Evolutionary conservation across 176 grass and related monocot species (phyloP), one percentile per base, ranked within the genome.

Genomic region (Typha latifolia): DNA sequence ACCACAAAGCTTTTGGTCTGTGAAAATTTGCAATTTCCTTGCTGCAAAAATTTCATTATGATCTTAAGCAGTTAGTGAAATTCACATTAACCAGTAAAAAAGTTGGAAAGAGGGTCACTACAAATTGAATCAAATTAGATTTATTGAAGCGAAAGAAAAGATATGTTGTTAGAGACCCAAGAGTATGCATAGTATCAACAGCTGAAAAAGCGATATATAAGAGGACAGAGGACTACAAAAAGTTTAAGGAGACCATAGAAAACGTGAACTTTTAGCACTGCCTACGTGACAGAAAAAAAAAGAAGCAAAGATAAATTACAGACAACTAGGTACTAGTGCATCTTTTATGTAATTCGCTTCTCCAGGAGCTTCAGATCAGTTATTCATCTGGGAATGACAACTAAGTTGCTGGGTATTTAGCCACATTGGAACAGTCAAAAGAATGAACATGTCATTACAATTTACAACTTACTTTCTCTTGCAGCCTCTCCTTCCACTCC

Each of bases 21-120:
- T 92, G 94, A 75, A 97, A 92, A 68, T 92, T 87, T 62, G 85
- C 73, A 29, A 92, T 90, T 73, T 97, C 94, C 82, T 92, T 92
- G 34, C 94, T 97, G 88, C 72, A 75, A 14, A 76, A 20, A 62
- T 59, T 56, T 69, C 32, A 69, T 62, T 59, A 77, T 47, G 29
- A 51, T 49, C 29, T 69, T 47, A 49, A 52, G 66, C 26, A 77
- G 61, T 65, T 47, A 75, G 34, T 47, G 62, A 48, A 57, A 18
- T 20, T 57, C 52, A 57, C 4, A 57, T 8, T 9, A 57, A 57
- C 15, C 3, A 12, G 10, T 48, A 12, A 29, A 24, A 49, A 32
- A 24, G 51, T 63, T 50, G 70, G 16, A 63, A 63, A 4, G 14
- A 64, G 26, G 51, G n/a, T 11, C 18, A 15, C 9, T 8, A 14